Conservation (phyloP, 805 yeast genomes). For the Candida methanosorbosa region DNA sequence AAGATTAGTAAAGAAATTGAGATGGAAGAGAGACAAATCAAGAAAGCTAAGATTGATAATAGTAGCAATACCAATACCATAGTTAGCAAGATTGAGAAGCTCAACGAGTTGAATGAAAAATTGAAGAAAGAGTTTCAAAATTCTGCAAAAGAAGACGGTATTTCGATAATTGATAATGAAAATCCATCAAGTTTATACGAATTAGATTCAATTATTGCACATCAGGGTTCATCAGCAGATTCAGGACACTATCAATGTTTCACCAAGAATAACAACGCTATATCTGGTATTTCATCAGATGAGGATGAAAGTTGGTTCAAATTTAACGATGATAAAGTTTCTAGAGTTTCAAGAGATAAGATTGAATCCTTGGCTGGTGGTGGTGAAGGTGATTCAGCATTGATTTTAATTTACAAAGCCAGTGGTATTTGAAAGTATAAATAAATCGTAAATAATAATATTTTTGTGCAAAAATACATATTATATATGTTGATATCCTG, state of each 20-base stretch:
- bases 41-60: constrained; percentile 41
- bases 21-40: constrained; percentile 65
- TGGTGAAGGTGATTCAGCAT: constrained; percentile 94
- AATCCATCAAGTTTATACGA: constrained; percentile 87
- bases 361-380: constrained; percentile 91
- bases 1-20: constrained; percentile 65
- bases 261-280: constrained; percentile 59
- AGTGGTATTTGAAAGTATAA: constrained; percentile 49
- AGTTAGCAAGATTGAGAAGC: constrained; percentile 46
- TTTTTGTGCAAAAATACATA: too few relatives aligned
- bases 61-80: constrained; percentile 21
- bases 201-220: constrained; percentile 77
- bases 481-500: too few relatives aligned
- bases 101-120: constrained; percentile 37
- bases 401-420: constrained; percentile 79
- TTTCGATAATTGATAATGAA: constrained; percentile 44
- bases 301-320: constrained; percentile 91
- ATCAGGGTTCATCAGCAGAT: constrained; percentile 92
- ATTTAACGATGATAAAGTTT: constrained; percentile 88
- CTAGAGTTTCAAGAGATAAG: constrained; percentile 67
- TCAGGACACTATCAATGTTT: constrained; percentile 96
- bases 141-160: constrained; percentile 30
- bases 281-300: too few relatives aligned
- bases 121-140: constrained; percentile 37
- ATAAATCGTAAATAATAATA: too few relatives aligned